Percentiles rank a stretch among this genome's conserved stretches.
These are phyloP conservation scores for Cnidoscolus chayamansa DNA, from an alignment of 441 rosid genomes.

Conservation along the genomic window DNA sequence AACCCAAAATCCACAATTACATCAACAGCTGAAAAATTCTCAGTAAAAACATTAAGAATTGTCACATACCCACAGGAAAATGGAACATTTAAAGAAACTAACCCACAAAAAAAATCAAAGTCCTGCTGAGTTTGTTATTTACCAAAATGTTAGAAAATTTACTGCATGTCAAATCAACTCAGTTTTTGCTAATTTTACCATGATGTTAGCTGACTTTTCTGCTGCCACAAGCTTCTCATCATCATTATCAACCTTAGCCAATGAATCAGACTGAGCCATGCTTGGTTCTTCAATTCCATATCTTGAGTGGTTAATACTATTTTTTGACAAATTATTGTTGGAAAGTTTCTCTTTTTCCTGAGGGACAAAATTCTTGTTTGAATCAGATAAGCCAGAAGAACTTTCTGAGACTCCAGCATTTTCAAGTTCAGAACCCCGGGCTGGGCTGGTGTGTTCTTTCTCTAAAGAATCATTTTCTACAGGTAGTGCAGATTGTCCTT, in stretches of 20 bases:
- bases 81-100: background rate
- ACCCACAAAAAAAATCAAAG: background rate
- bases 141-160: background rate
- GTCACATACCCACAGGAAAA: background rate
- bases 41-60: background rate
- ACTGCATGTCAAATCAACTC: conserved; percentile 14
- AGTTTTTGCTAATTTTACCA: conserved; percentile 28
- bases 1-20: background rate
- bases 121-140: too few relatives aligned
- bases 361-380: conserved; percentile 17
- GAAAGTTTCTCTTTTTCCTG: conserved; percentile 27
- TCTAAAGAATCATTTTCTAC: conserved; percentile 24
- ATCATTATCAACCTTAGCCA: conserved; percentile 25
- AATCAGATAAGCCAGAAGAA: conserved; percentile 30
- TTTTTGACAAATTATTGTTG: background rate
- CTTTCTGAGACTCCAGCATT: conserved; percentile 24
- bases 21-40: background rate
- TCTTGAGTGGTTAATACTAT: conserved; percentile 14
- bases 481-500: conserved; percentile 28
- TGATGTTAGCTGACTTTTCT: conserved; percentile 22
- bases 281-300: conserved; percentile 39
- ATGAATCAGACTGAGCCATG: conserved; percentile 30
- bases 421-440: conserved; percentile 26
- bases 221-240: conserved; percentile 28
- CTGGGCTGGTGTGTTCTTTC: conserved; percentile 24